Percentiles rank a stretch among this genome's conserved stretches.
Conservation (phyloP, 2,329 filamentous ascomycete genomes). For the Hypoxylon sp. region DNA sequence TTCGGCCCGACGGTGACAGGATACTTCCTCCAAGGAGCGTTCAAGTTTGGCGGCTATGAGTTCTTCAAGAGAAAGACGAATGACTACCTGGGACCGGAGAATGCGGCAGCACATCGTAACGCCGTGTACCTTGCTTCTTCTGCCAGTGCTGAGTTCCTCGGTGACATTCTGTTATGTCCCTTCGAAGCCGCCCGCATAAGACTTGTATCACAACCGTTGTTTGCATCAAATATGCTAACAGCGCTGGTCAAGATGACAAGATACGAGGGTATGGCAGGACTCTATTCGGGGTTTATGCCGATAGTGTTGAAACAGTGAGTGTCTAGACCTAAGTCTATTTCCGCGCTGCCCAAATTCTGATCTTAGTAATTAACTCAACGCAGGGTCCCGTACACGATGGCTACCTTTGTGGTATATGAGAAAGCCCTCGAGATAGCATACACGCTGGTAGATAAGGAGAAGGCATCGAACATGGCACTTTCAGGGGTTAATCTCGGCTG, state of each 20-base stretch:
- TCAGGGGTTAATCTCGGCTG: constrained; percentile 45
- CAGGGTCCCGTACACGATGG: constrained; percentile 47
- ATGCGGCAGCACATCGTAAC: constrained; percentile 40
- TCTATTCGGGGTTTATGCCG: constrained; percentile 46
- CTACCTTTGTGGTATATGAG: constrained; percentile 46
- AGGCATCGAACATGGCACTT: constrained; percentile 32
- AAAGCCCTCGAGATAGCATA: constrained; percentile 42
- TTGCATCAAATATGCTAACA: constrained; percentile 39
- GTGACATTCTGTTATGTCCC: constrained; percentile 45
- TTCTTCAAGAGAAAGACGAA: constrained; percentile 45
- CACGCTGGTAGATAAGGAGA: constrained; percentile 42
- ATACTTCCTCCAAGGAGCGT: constrained; percentile 47
- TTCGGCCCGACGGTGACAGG: constrained; percentile 45
- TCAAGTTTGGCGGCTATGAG: constrained; percentile 48
- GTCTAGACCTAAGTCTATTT: background rate
- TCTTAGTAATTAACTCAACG: constrained; percentile 11
- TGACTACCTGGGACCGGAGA: constrained; percentile 42
- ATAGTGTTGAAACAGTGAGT: constrained; percentile 47
- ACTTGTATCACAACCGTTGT: constrained; percentile 44
- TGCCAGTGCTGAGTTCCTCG: constrained; percentile 44
- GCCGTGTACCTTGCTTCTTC: constrained; percentile 45
- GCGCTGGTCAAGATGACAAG: constrained; percentile 42
- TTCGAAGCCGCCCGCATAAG: constrained; percentile 47
- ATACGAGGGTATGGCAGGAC: constrained; percentile 43
- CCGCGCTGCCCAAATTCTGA: background rate